Percentiles rank a stretch among this genome's conserved stretches.
phyloP scores from a whole-genome alignment of 345 rosid species.

The Citrus cavaleriei region DNA sequence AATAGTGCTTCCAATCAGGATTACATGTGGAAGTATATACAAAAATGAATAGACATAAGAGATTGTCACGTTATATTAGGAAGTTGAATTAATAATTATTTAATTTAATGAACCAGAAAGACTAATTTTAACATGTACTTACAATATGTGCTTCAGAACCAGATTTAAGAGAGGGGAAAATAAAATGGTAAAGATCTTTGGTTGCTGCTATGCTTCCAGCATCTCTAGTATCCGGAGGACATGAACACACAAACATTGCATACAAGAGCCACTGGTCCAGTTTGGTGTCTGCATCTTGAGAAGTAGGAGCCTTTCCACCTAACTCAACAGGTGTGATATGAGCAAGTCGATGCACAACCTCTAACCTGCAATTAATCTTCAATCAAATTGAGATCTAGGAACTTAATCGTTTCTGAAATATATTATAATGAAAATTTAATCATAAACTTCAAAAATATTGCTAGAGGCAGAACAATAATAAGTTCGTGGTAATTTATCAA shows the following conservation, averaged over 20 bases:
- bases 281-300: constrained; percentile 89
- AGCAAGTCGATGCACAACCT: constrained; percentile 77
- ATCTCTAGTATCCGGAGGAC: constrained; percentile 86
- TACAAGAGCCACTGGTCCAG: constrained; percentile 98
- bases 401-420: background rate
- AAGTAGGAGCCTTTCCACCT: constrained; percentile 89
- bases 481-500: background rate
- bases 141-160: constrained; percentile 85
- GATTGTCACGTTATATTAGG: background rate
- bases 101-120: background rate
- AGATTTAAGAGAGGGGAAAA: constrained; percentile 82
- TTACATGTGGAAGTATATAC: background rate
- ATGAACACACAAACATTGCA: constrained; percentile 93
- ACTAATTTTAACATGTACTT: constrained; percentile 27
- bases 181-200: constrained; percentile 85
- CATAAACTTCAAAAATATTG: background rate
- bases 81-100: background rate
- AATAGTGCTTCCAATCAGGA: background rate
- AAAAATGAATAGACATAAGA: background rate
- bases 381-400: constrained; percentile 5
- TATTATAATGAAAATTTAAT: constrained; percentile 5
- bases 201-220: constrained; percentile 73
- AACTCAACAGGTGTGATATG: constrained; percentile 88
- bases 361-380: constrained; percentile 51
- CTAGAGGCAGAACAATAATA: background rate